Evolutionary conservation across 345 rosid genomes (phyloP), one percentile per base, ranked within the genome.

Genomic region (Citrus trifoliata): DNA sequence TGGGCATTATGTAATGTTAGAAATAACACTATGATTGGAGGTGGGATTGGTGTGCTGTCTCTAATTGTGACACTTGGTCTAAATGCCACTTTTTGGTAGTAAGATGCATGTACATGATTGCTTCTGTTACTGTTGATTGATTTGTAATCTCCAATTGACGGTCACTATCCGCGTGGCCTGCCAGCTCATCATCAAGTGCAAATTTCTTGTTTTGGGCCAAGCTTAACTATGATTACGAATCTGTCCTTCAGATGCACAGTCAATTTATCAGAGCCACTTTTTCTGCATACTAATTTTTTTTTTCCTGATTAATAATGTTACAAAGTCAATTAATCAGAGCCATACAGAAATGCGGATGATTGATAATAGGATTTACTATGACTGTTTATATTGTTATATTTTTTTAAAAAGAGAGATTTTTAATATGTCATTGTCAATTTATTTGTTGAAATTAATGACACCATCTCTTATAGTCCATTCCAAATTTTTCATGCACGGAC

Each of bases 31-130:
- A 40, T 40, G 28, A 70, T 51, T 65, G 24, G 69, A 18, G 69
- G 38, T 48, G 74, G 74, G 59, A 70, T 70, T 70, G 37, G 21
- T 46, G 58, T 70, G 73, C 56, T 12, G 73, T 25, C 58, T 14
- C 37, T 9, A 40, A 37, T 67, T n/a, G 53, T 24, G 55, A 68
- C 32, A 12, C 30, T 40, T 68, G 51, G 42, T 27, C 10, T 46
- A 46, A 46, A 7, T 53, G 40, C 46, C 21, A 22, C 71, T 51
- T 65, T 65, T 66, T 35, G 33, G 24, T 42, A 42, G 16, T 3
- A 3, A 32, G n/a, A 3, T 30, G 9, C 38, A 28, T 4, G 37
- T 24, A 22, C n/a, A 64, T 64, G 62, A 51, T 74, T 62, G 27
- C 69, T 27, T 74, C 24, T 27, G 25, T 28, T 40, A 42, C 38